Percentiles rank a stretch among this genome's conserved stretches.
Evolutionary conservation across 345 rosid species (phyloP).

Genomic region (Populus ilicifolia): DNA sequence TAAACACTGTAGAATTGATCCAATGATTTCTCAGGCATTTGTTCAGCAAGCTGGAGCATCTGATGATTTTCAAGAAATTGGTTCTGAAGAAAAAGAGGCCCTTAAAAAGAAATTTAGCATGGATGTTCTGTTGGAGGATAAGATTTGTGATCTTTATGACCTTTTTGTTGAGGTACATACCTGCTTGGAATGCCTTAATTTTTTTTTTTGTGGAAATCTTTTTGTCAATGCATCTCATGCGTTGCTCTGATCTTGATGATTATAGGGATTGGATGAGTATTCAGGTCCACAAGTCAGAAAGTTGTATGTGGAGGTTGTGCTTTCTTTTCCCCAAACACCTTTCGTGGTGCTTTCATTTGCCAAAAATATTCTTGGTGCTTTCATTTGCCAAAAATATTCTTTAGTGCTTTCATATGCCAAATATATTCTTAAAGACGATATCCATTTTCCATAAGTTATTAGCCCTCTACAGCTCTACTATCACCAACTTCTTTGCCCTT

Average conservation of each 20-base stretch:
- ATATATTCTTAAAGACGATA: background rate
- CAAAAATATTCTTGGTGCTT: background rate
- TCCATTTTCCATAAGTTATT: background rate
- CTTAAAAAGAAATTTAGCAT: constrained; percentile 54
- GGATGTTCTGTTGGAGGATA: constrained; percentile 74
- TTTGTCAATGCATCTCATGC: constrained; percentile 13
- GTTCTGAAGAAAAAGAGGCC: constrained; percentile 45
- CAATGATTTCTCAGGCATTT: constrained; percentile 36
- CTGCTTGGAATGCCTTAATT: constrained; percentile 9
- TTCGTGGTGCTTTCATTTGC: background rate
- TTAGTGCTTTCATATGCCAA: background rate
- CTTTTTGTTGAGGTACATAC: constrained; percentile 71
- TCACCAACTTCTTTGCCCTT: background rate
- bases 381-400: background rate
- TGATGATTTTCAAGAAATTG: constrained; percentile 67
- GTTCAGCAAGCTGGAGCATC: constrained; percentile 61
- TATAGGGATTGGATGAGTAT: constrained; percentile 87
- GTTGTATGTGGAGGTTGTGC: constrained; percentile 69
- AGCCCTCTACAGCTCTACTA: background rate
- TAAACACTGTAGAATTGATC: background rate
- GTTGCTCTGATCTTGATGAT: constrained; percentile 16
- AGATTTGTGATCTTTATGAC: constrained; percentile 91
- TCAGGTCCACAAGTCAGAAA: constrained; percentile 79
- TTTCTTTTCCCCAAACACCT: constrained; percentile 4
- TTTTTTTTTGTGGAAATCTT: background rate